Base-by-base conservation (phyloP, 2,329 filamentous ascomycete genomes). In the Epichloe hybrida region DNA sequence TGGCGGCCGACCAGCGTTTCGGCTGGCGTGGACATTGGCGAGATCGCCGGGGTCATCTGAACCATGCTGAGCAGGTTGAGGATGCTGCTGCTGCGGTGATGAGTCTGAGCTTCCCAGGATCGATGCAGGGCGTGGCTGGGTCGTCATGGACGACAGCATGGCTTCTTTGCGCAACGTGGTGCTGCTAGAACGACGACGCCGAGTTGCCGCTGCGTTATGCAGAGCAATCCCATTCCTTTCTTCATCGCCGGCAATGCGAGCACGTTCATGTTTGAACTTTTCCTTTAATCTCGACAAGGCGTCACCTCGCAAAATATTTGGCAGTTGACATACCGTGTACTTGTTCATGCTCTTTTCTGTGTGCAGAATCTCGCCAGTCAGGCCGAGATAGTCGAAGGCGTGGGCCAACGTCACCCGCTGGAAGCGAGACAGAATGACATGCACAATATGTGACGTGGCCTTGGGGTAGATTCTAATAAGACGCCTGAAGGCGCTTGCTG, bases 361-460 rank as follows among this genome's bases (percentile, higher is more conserved):
- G 46, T 89, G 85, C 12, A 98, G 68, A 0, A 98, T 91, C 61
- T 98, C 93, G 39, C 83, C 87, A 0, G 88, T 95, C 41, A 98
- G 69, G 1, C 94, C 93, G 15, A 98, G 79, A 61, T 98, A 98
- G 50, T 87, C 87, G 72, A 96, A 93, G 0, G 89, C 93, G 11
- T 94, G 97, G 0, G 90, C 86, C 49, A 98, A 80, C 0, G 93
- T 98, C 3, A 98, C 94, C 58, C 94, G 77, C 64, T 98, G 91
- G 48, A 98, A 83, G 46, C 94, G 80, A 3, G 94, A 96, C 35
- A 98, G 70, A 54, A 98, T 98, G 44, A 98, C 91, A 63, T 98
- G 93, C 5, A 98, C 89, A 56, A 98, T 97, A 62, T 98, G 94
- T 2, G 93, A 85, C 2, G 93, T 96, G 9, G 94, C 90, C 69